Base-by-base conservation (phyloP, 441 rosid species). In the Pelargonium citronellum region DNA sequence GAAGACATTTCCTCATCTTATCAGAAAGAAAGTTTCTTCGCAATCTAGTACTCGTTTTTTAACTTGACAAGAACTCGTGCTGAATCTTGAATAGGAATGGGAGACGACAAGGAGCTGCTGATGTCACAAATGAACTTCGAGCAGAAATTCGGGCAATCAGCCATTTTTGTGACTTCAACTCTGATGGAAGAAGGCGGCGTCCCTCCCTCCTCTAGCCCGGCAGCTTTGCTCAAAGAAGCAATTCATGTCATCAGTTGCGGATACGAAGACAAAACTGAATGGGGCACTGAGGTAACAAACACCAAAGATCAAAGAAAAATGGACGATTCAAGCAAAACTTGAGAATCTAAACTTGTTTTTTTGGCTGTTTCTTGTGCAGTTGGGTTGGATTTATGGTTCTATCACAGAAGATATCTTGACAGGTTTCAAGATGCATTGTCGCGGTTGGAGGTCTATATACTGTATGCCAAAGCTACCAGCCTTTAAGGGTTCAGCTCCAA, bases 231-330 rank as follows among this genome's bases (percentile, higher is more conserved):
- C 71, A 95, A 95, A 77, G 99, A 95, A 78, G 99, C 99, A 69
- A 95, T 95, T 78, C 99, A 95, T 80, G 99, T 95, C 81, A 95
- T 95, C 73, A 95, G 99, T 72, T 95, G 99, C 74, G 97, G 99
- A 3, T 95, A 95, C 0, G 99, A 95, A 77, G 99, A 95, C 77
- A 95, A 95, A 80, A 80, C 96, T 22, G 99, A 95, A 9, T 95
- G 99, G 99, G 99, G 99, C 79, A 67, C 65, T 64, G 99, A 95
- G 97, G 98, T 88, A 75, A 46, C n/a, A 46, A 43, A 43, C 47
- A 43, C 10, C 53, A 9, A 46, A 43, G 10, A 43, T 43, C 8
- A 43, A 43, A 43, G 46, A 43, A 43, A 30, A 30, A 30, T 30
- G 37, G 37, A 30, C 5, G 4, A 30, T 22, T 22, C 37, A 30